These are phyloP conservation scores for Leishmania gerbilli DNA, from an alignment of 208 protist species.

Conservation along the genomic window DNA sequence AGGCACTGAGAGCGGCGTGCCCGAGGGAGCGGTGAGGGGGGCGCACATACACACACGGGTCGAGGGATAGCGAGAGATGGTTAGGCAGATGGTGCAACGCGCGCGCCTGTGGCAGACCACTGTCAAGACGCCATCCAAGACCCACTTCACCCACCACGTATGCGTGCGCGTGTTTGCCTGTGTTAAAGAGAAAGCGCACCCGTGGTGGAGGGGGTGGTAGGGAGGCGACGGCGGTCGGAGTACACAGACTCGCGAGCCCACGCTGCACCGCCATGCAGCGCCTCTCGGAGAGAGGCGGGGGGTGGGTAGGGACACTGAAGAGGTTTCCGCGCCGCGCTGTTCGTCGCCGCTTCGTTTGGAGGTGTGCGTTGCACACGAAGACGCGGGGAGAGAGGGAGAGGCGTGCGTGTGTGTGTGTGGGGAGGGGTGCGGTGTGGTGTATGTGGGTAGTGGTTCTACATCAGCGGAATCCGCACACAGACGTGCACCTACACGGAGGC, in stretches of 20 bases:
- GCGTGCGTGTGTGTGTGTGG: too few relatives aligned
- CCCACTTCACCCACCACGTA: background rate
- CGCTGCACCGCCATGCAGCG: background rate
- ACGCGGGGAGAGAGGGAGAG: background rate
- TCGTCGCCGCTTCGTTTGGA: background rate
- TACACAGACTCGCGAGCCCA: background rate
- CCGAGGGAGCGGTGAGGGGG: too few relatives aligned
- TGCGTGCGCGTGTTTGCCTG: background rate
- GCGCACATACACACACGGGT: too few relatives aligned
- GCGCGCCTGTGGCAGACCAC: background rate
- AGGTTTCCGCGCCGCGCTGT: too few relatives aligned
- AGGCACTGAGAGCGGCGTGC: too few relatives aligned
- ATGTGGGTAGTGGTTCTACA: background rate
- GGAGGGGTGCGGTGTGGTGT: background rate
- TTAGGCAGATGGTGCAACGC: background rate
- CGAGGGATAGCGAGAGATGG: background rate
- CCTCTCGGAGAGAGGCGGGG: background rate
- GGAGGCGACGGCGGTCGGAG: background rate
- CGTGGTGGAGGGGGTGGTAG: background rate
- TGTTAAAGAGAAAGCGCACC: background rate
- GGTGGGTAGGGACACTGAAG: background rate
- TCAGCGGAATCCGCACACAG: background rate
- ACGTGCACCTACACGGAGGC: background rate
- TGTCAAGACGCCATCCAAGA: background rate
- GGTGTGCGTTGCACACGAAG: background rate